phyloP scores from a whole-genome alignment of 257 asterid genomes.

The Lycium barbarum region DNA sequence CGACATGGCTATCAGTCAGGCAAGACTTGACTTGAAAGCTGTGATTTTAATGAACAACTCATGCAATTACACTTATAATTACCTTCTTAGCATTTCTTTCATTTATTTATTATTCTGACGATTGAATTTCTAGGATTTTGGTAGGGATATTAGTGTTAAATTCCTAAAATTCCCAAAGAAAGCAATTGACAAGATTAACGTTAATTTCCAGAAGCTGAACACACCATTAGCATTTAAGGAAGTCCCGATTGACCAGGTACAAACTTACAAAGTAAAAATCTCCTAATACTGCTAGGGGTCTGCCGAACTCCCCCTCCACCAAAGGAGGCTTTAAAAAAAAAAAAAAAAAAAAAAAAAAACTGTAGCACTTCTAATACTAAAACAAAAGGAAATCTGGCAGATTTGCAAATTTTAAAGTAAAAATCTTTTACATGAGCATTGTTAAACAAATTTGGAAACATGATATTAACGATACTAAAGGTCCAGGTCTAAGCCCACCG shows the following conservation, averaged over 20 bases:
- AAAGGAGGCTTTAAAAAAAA: not conserved
- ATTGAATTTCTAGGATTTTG: not conserved
- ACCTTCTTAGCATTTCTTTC: not conserved
- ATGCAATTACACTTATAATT: not conserved
- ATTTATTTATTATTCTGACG: not conserved
- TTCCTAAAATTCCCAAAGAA: not conserved
- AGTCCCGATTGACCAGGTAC: not conserved
- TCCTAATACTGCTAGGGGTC: not conserved
- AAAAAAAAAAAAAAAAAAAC: too few relatives aligned
- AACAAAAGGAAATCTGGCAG: too few relatives aligned
- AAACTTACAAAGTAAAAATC: conserved; percentile 36
- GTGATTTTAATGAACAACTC: not conserved
- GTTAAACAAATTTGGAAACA: too few relatives aligned
- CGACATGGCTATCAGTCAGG: not conserved
- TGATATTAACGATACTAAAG: too few relatives aligned
- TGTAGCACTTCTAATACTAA: too few relatives aligned
- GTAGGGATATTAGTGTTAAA: not conserved
- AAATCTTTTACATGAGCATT: too few relatives aligned
- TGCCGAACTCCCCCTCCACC: too few relatives aligned
- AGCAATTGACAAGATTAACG: not conserved
- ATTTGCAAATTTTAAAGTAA: too few relatives aligned
- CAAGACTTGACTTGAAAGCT: not conserved
- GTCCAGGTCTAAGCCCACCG: too few relatives aligned
- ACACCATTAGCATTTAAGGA: not conserved
- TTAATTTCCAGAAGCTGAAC: not conserved